phyloP scores from a whole-genome alignment of 371 early-diverging fungal genomes.

The Parasitella parasitica region DNA sequence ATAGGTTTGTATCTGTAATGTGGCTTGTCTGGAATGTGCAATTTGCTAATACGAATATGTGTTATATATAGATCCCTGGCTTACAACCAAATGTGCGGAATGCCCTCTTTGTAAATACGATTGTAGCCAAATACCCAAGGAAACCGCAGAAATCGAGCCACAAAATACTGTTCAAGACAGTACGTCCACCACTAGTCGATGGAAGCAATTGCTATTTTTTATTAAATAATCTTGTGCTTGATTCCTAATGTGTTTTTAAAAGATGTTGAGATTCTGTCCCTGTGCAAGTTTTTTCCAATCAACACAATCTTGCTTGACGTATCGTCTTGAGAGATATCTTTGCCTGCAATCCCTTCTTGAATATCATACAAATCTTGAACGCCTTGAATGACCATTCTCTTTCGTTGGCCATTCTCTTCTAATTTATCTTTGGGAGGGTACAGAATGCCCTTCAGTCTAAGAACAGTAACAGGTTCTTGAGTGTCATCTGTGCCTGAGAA shows the following conservation, averaged over 20 bases:
- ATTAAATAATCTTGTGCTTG: constrained; percentile 17
- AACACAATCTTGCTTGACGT: constrained; percentile 64
- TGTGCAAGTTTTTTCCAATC: constrained; percentile 63
- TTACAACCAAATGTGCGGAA: constrained; percentile 2
- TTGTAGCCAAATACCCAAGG: neutral
- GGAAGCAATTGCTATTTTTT: neutral
- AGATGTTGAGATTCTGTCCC: constrained; percentile 42
- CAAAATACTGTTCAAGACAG: no score
- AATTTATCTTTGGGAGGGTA: constrained; percentile 40
- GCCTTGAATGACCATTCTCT: constrained; percentile 77
- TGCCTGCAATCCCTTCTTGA: constrained; percentile 58
- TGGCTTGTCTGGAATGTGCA: no score
- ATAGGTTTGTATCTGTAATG: constrained; percentile 3
- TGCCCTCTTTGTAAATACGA: constrained; percentile 13
- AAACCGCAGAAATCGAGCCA: neutral
- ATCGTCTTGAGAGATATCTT: constrained; percentile 28
- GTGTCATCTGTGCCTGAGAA: constrained; percentile 40
- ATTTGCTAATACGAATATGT: no score
- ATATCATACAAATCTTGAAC: constrained; percentile 93
- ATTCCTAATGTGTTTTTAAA: constrained; percentile 31
- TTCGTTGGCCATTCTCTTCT: constrained; percentile 8
- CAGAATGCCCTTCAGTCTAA: constrained; percentile 86
- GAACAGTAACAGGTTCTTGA: constrained; percentile 51
- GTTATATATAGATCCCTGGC: constrained; percentile 5
- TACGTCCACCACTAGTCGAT: neutral